Conservation (phyloP, 2,329 filamentous ascomycete species). For the Botryotinia convoluta region DNA sequence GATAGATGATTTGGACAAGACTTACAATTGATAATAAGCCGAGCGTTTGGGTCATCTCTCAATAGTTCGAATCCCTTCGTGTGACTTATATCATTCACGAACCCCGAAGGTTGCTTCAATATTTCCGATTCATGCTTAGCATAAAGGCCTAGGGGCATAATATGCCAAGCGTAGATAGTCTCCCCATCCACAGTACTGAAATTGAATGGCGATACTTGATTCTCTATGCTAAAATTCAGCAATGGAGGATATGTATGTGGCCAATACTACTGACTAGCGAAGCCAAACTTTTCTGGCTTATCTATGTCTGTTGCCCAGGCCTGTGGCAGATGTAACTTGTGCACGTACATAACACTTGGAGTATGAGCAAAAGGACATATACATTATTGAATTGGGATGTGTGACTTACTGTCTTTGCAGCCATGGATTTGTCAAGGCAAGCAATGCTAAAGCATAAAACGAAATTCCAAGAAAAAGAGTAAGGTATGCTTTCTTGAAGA, state of each 20-base stretch:
- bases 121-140: conserved; percentile 65
- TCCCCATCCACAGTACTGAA: conserved; percentile 73
- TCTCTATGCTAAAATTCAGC: conserved; percentile 50
- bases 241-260: neutral
- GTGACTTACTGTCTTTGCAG: conserved; percentile 75
- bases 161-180: conserved; percentile 83
- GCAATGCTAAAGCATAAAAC: conserved; percentile 66
- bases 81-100: conserved; percentile 50
- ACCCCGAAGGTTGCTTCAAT: conserved; percentile 45
- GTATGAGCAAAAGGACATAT: conserved; percentile 8
- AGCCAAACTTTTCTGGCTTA: conserved; percentile 79
- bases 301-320: conserved; percentile 70
- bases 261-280: conserved; percentile 60
- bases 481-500: conserved; percentile 48
- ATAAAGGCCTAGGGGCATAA: conserved; percentile 77
- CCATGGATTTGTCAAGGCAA: conserved; percentile 62
- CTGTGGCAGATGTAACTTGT: conserved; percentile 65
- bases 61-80: conserved; percentile 61
- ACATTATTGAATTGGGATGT: neutral
- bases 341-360: conserved; percentile 70
- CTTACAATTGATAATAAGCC: conserved; percentile 63
- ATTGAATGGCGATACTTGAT: conserved; percentile 85
- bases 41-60: conserved; percentile 59
- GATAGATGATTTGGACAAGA: conserved; percentile 24
- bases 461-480: conserved; percentile 57